Evolutionary conservation across 371 early-diverging fungal genomes (phyloP).

Genomic region (Mortierella sp.): DNA sequence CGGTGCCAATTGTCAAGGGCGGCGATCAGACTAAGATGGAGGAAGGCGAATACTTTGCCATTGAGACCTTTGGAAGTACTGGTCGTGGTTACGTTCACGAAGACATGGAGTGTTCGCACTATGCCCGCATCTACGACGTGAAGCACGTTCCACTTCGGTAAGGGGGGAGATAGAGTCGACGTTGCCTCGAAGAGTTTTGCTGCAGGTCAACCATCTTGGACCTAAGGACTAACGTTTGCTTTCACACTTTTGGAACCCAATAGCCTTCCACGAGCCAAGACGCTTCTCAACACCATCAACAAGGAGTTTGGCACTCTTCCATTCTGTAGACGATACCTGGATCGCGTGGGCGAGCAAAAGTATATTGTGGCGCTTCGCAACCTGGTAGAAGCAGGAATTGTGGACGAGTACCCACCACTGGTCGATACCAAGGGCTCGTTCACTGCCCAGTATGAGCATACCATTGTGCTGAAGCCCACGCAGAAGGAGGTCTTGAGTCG

Average conservation of each 20-base stretch:
- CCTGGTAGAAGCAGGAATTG: conserved; percentile 88
- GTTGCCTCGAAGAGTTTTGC: too few species aligned
- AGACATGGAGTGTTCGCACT: conserved; percentile 97
- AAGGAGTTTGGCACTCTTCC: conserved; percentile 97
- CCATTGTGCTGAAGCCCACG: conserved; percentile 90
- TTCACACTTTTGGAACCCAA: not conserved
- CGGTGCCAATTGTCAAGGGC: conserved; percentile 95
- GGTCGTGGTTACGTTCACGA: conserved; percentile 97
- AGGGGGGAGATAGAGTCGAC: too few species aligned
- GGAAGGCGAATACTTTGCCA: conserved; percentile 97
- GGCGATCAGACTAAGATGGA: conserved; percentile 96
- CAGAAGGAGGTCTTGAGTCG: conserved; percentile 84
- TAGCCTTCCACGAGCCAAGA: conserved; percentile 85
- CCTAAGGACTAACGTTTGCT: not conserved
- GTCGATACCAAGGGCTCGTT: conserved; percentile 91
- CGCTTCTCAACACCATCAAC: conserved; percentile 88
- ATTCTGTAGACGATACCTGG: conserved; percentile 98
- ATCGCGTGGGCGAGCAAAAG: conserved; percentile 90
- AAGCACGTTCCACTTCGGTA: conserved; percentile 76
- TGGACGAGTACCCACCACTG: conserved; percentile 96
- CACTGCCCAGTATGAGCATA: conserved; percentile 99
- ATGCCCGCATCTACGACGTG: conserved; percentile 77
- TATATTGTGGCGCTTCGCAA: conserved; percentile 88
- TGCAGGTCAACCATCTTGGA: not conserved
- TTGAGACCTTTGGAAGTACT: conserved; percentile 99